phyloP scores from a whole-genome alignment of 257 asterid species.

The Salvia rosmarinus region DNA sequence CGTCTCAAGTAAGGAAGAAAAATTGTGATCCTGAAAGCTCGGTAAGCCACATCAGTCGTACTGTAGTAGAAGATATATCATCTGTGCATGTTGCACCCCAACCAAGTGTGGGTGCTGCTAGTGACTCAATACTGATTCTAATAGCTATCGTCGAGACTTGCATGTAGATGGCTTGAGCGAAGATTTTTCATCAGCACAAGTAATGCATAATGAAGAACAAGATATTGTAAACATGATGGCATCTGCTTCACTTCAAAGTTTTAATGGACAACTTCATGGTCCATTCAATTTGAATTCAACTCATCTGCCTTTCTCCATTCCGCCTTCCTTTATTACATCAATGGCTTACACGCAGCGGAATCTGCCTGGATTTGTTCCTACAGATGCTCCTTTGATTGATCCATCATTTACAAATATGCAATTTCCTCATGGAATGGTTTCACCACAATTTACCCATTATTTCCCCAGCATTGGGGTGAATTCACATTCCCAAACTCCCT shows the following conservation, averaged over 20 bases:
- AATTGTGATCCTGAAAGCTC: conserved; percentile 56
- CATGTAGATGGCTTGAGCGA: conserved; percentile 56
- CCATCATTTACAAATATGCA: conserved; percentile 61
- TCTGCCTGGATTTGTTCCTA: conserved; percentile 68
- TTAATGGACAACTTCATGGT: conserved; percentile 64
- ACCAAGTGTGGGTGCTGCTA: conserved; percentile 52
- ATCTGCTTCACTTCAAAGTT: conserved; percentile 78
- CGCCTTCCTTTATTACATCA: conserved; percentile 78
- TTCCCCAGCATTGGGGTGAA: conserved; percentile 62
- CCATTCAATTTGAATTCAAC: conserved; percentile 69
- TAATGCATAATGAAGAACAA: conserved; percentile 77
- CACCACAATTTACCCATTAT: conserved; percentile 65
- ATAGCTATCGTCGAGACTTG: conserved; percentile 54
- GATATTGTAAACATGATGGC: conserved; percentile 85
- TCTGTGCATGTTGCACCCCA: conserved; percentile 50
- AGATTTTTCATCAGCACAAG: conserved; percentile 63
- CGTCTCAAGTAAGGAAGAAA: conserved; percentile 53
- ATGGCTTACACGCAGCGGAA: conserved; percentile 74
- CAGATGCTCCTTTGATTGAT: conserved; percentile 53
- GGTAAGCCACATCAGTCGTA: conserved; percentile 47
- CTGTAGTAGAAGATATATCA: conserved; percentile 53
- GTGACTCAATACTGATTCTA: conserved; percentile 52
- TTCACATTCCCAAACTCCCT: conserved; percentile 54
- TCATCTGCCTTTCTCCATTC: conserved; percentile 73
- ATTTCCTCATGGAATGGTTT: conserved; percentile 64